These are phyloP conservation scores for Tricholoma bakamatsutake DNA, from an alignment of 768 basidiomycete species.

Conservation along the genomic window DNA sequence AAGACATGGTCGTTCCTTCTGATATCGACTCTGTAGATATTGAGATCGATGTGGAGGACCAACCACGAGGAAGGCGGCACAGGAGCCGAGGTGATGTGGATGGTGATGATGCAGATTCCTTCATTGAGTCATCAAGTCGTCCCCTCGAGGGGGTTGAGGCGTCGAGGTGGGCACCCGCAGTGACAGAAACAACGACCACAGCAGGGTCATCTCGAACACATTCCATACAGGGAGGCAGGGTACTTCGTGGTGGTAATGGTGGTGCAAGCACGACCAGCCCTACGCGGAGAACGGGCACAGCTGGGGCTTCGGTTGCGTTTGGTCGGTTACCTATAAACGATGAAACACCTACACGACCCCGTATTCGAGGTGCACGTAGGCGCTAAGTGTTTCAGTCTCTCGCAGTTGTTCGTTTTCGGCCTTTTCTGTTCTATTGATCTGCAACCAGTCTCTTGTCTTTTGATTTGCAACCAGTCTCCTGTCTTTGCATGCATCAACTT, in stretches of 20 bases:
- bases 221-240: slow-evolving; percentile 2
- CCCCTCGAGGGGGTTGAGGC: slow-evolving; percentile 23
- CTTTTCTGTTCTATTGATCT: neutral
- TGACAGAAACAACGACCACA: slow-evolving; percentile 8
- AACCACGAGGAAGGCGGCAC: slow-evolving; percentile 13
- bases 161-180: slow-evolving; percentile 26
- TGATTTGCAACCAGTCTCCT: neutral
- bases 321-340: slow-evolving; percentile 27
- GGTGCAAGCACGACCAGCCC: neutral
- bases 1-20: slow-evolving; percentile 47
- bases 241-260: neutral
- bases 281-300: slow-evolving; percentile 15
- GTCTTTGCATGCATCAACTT: neutral
- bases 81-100: slow-evolving; percentile 13
- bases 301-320: slow-evolving; percentile 16
- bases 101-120: slow-evolving; percentile 12
- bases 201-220: slow-evolving; percentile 9
- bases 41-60: slow-evolving; percentile 21
- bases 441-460: neutral
- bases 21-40: slow-evolving; percentile 37
- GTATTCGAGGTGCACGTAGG: slow-evolving; percentile 43
- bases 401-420: neutral
- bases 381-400: slow-evolving; percentile 27
- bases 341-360: slow-evolving; percentile 60
- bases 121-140: slow-evolving; percentile 12